Percentiles rank a stretch among this genome's conserved stretches.
These are phyloP conservation scores for Clonostachys byssicola DNA, from an alignment of 2,329 filamentous ascomycete species.

Conservation along the genomic window DNA sequence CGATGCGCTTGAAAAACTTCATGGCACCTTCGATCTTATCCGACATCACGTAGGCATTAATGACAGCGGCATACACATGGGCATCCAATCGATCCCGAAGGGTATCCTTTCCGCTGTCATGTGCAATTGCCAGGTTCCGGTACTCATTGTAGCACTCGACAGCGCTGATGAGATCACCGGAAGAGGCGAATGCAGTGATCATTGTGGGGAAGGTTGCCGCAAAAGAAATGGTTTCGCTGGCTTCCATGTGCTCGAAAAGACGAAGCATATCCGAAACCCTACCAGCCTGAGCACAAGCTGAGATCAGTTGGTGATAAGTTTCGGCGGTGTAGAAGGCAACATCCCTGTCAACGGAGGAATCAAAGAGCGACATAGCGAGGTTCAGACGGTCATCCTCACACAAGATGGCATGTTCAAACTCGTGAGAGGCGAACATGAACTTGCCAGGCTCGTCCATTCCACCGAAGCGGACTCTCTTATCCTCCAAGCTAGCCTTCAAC, in stretches of 20 bases:
- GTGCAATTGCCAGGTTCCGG: conserved; percentile 78
- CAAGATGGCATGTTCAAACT: conserved; percentile 82
- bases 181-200: conserved; percentile 87
- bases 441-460: conserved; percentile 79
- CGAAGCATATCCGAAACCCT: conserved; percentile 85
- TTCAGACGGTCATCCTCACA: conserved; percentile 83
- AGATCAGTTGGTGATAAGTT: conserved; percentile 81
- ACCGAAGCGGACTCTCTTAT: conserved; percentile 79
- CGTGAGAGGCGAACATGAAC: conserved; percentile 85
- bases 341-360: conserved; percentile 63
- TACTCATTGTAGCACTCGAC: conserved; percentile 97
- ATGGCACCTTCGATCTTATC: conserved; percentile 77
- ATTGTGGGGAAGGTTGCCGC: conserved; percentile 85
- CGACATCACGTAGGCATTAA: conserved; percentile 82
- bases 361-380: conserved; percentile 81
- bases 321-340: conserved; percentile 69
- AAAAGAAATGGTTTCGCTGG: conserved; percentile 66
- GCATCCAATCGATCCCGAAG: conserved; percentile 72
- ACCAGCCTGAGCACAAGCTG: conserved; percentile 79
- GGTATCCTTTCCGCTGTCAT: conserved; percentile 69
- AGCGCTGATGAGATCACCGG: conserved; percentile 78
- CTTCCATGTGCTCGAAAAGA: conserved; percentile 89
- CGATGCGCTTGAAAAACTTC: conserved; percentile 81
- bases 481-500: conserved; percentile 70
- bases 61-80: conserved; percentile 84